Conservation (phyloP, 805 yeast genomes). For the Ogataea pilisensis region DNA sequence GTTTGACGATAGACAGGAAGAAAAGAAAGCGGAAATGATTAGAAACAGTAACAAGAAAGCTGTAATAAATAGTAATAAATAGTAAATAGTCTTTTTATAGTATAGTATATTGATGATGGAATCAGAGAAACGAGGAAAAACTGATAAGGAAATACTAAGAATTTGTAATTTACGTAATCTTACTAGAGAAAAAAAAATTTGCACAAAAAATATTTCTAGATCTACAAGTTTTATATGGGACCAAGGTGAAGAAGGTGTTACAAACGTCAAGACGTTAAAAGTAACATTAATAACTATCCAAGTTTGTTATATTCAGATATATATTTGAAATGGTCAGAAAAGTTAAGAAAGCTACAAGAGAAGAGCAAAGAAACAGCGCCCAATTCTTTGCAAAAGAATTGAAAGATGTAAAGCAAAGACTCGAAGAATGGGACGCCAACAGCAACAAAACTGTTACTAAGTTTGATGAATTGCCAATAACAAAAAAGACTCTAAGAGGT, state of each 20-base stretch:
- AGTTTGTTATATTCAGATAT: not conserved
- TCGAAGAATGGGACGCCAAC: constrained; percentile 51
- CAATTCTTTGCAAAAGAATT: constrained; percentile 33
- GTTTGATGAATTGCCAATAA: constrained; percentile 77
- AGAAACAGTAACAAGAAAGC: constrained; percentile 13
- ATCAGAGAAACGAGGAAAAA: no score
- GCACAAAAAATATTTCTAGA: no score
- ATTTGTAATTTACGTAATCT: no score
- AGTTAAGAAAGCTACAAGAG: constrained; percentile 24
- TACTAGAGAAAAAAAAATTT: no score
- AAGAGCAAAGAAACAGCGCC: constrained; percentile 26
- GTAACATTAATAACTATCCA: no score
- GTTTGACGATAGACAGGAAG: constrained; percentile 24
- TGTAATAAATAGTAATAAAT: no score
- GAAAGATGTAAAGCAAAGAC: constrained; percentile 42
- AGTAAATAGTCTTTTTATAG: no score
- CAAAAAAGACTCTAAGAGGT: constrained; percentile 62
- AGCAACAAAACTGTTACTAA: constrained; percentile 36
- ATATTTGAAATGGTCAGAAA: constrained; percentile 26
- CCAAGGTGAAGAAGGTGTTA: no score
- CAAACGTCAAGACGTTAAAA: no score
- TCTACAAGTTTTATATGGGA: no score
- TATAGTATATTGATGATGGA: no score
- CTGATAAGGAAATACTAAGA: no score
- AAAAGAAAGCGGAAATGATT: constrained; percentile 25